Evolutionary conservation across 148 eudicot genomes (phyloP).

Genomic region (Cornus suecica): DNA sequence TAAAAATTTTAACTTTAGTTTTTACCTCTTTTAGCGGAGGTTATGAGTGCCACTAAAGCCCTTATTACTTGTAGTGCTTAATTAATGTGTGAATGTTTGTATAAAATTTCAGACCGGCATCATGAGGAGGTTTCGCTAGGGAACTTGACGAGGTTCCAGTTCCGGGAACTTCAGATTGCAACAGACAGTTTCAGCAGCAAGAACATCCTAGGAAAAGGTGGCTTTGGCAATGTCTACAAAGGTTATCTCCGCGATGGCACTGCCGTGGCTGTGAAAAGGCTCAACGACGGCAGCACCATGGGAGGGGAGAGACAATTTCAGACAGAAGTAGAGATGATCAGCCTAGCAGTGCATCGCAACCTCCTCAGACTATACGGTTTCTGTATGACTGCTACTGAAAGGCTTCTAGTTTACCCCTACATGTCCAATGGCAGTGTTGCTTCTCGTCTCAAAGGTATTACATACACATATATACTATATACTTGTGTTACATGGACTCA

Average conservation of each 20-base stretch:
- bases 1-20: no score
- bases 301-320: constrained; percentile 46
- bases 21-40: no score
- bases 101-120: constrained; percentile 36
- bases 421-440: constrained; percentile 80
- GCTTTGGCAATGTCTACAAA: constrained; percentile 55
- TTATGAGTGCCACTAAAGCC: no score
- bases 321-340: constrained; percentile 77
- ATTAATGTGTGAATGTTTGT: no score
- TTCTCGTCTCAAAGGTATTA: constrained; percentile 64
- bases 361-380: constrained; percentile 62
- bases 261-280: constrained; percentile 52
- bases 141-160: constrained; percentile 47
- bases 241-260: constrained; percentile 49
- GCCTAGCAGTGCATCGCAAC: constrained; percentile 70
- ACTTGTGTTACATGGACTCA: no score
- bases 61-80: no score
- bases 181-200: constrained; percentile 59
- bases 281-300: constrained; percentile 40
- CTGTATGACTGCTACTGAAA: constrained; percentile 53
- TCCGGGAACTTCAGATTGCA: constrained; percentile 47
- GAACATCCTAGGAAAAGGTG: constrained; percentile 53
- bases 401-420: constrained; percentile 62
- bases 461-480: not conserved
- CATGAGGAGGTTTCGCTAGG: constrained; percentile 50